phyloP scores from a whole-genome alignment of 2,329 filamentous ascomycete genomes.

The Furcasterigmium sp. region DNA sequence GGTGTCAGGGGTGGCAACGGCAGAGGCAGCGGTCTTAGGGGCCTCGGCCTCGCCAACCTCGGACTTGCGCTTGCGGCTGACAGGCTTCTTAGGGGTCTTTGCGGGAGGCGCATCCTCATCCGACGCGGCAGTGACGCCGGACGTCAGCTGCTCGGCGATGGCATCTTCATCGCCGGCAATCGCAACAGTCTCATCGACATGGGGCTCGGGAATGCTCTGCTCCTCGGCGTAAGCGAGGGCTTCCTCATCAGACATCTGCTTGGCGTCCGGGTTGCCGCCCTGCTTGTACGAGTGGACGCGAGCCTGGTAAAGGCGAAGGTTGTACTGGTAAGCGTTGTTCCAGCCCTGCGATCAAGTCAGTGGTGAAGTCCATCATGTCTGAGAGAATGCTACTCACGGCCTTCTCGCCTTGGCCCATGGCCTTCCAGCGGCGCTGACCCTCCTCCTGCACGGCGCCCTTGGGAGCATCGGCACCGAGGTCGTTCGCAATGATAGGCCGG shows the following conservation, averaged over 20 bases:
- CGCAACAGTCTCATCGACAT: too few relatives aligned
- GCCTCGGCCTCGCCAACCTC: constrained; percentile 36
- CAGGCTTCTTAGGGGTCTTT: constrained; percentile 55
- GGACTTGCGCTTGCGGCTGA: constrained; percentile 52
- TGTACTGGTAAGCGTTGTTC: constrained; percentile 64
- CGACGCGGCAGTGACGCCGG: constrained; percentile 28
- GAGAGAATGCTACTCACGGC: constrained; percentile 30
- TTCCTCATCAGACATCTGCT: constrained; percentile 57
- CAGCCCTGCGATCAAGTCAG: constrained; percentile 36
- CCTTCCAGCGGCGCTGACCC: constrained; percentile 79
- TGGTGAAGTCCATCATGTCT: not conserved
- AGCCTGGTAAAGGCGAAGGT: constrained; percentile 60
- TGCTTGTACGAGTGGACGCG: constrained; percentile 60
- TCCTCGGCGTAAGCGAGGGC: constrained; percentile 57
- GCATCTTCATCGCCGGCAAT: constrained; percentile 47
- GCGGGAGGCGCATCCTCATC: constrained; percentile 37
- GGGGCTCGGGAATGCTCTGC: constrained; percentile 39
- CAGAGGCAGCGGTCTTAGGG: constrained; percentile 27
- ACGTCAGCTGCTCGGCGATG: constrained; percentile 54
- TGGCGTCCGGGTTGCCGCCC: constrained; percentile 52
- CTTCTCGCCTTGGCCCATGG: constrained; percentile 72
- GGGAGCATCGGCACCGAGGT: constrained; percentile 68
- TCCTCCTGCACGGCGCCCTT: constrained; percentile 86
- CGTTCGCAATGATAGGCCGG: constrained; percentile 73
- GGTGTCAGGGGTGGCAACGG: constrained; percentile 40